phyloP scores from a whole-genome alignment of 2,329 filamentous ascomycete genomes.

The Pseudocercospora pini-densiflorae region DNA sequence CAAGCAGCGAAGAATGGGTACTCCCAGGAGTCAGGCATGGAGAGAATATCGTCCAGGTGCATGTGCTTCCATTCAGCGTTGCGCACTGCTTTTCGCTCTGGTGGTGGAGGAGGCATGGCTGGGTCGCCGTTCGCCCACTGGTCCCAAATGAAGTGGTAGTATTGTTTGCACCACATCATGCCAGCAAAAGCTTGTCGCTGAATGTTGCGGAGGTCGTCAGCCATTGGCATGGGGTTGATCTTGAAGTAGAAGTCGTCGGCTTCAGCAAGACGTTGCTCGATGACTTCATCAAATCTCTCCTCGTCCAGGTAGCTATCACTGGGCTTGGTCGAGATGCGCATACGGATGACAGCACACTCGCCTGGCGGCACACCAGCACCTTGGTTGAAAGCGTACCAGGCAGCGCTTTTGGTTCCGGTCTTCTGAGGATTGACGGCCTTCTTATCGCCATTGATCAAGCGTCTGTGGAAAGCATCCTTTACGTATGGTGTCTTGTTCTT shows the following conservation, averaged over 20 bases:
- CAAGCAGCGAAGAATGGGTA: conserved; percentile 98
- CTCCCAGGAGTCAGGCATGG: conserved; percentile 99
- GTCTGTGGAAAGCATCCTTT: conserved; percentile 92
- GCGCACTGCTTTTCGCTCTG: conserved; percentile 76
- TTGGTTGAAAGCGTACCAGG: conserved; percentile 92
- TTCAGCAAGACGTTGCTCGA: conserved; percentile 84
- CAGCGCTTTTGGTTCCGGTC: conserved; percentile 84
- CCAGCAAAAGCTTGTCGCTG: conserved; percentile 92
- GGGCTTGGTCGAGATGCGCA: conserved; percentile 75
- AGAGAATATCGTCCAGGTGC: conserved; percentile 91
- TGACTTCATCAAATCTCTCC: conserved; percentile 86
- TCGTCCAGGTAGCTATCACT: conserved; percentile 83
- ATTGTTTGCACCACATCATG: conserved; percentile 99
- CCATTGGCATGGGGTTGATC: conserved; percentile 90
- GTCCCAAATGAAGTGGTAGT: conserved; percentile 96
- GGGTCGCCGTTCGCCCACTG: conserved; percentile 97
- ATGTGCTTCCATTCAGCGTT: conserved; percentile 94
- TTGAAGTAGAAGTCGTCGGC: conserved; percentile 96
- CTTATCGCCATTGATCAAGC: conserved; percentile 82
- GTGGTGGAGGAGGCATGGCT: conserved; percentile 81
- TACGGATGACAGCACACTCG: conserved; percentile 93
- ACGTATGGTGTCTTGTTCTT: conserved; percentile 79
- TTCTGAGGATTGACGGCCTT: conserved; percentile 78
- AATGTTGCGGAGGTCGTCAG: conserved; percentile 91
- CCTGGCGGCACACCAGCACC: conserved; percentile 84